A percentile compares a stretch with the other conserved stretches of the same genome.
Evolutionary conservation across 2,329 filamentous ascomycete species (phyloP).

Genomic region (Cercospora zeae-maydis): DNA sequence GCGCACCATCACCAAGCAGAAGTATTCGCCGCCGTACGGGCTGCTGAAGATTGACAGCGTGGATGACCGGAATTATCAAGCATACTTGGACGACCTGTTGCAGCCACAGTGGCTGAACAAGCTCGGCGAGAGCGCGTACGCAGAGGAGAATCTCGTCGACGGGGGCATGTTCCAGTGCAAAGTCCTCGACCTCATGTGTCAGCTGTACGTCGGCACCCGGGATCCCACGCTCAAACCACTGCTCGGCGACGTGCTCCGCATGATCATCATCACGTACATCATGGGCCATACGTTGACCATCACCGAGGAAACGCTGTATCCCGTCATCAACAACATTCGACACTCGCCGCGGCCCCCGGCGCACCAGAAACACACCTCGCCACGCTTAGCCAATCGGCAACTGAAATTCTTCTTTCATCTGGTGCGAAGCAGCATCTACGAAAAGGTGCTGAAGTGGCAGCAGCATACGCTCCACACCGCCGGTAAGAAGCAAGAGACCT

Average conservation of each 20-base stretch:
- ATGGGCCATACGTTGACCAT: slow-evolving; percentile 49
- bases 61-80: slow-evolving; percentile 45
- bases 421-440: slow-evolving; percentile 43
- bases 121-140: slow-evolving; percentile 44
- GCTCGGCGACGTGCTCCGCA: slow-evolving; percentile 44
- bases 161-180: slow-evolving; percentile 42
- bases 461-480: slow-evolving; percentile 47
- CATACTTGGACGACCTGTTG: slow-evolving; percentile 44
- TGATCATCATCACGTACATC: slow-evolving; percentile 49
- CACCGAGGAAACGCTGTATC: slow-evolving; percentile 38
- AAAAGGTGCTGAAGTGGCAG: slow-evolving; percentile 45
- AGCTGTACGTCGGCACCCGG: slow-evolving; percentile 29
- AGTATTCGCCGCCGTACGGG: slow-evolving; percentile 46
- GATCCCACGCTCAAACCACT: slow-evolving; percentile 39
- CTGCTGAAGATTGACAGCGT: slow-evolving; percentile 45
- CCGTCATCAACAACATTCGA: slow-evolving; percentile 40
- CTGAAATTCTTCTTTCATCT: slow-evolving; percentile 50
- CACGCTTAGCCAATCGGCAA: slow-evolving; percentile 49
- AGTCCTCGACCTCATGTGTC: slow-evolving; percentile 42
- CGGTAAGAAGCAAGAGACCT: slow-evolving; percentile 42
- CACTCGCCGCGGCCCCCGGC: slow-evolving; percentile 34
- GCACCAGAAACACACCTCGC: slow-evolving; percentile 30
- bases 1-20: slow-evolving; percentile 29
- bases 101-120: slow-evolving; percentile 39
- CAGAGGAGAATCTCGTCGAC: slow-evolving; percentile 41